Evolutionary conservation across 495 filamentous ascomycete genomes (phyloP), one percentile per base, ranked within the genome.

Genomic region (Cercophora samala): DNA sequence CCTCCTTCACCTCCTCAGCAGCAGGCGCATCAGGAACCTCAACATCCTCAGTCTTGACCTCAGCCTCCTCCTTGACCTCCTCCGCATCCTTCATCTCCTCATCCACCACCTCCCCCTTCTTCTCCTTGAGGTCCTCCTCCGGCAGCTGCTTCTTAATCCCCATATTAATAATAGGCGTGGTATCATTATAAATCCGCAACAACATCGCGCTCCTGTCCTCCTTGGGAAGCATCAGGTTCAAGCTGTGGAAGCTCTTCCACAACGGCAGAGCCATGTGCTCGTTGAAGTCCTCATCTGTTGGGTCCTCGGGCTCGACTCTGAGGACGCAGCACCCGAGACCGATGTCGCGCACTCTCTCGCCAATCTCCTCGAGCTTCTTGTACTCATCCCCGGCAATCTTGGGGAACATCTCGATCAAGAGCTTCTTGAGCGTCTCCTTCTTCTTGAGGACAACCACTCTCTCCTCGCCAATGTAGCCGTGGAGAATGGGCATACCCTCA

Each of bases 191-290:
- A 46, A 99, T 83, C 42, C 95, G 87, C 64, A 97, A 83, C 70
- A 97, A 82, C 91, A 97, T 94, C 8, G 94, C 95, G 42, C 86
- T 89, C 32, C 95, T 87, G 59, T 99, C 95, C 73, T 99, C 95
- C 80, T 98, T 99, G 61, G 93, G 93, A 69, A 97, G 80, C 95
- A 99, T 99, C 53, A 99, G 85, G 76, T 98, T 99, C 62, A 97
- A 79, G 2, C 87, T 91, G 66, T 91, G 86, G 69, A 95, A 80
- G 64, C 91, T 93, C 74, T 93, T 88, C 95, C 95, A 99, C 23
- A 99, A 80, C 8, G 95, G 94, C 56, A 99, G 81, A 2, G 93
- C 88, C 85, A 97, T 92, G 17, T 84, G 82, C 75, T 97, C 93
- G 61, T 78, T 80, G 72, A 97, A 91, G 32, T 89, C 89, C 67